Base-by-base conservation (phyloP, 495 filamentous ascomycete species). In the Aspergillus panamensis region DNA sequence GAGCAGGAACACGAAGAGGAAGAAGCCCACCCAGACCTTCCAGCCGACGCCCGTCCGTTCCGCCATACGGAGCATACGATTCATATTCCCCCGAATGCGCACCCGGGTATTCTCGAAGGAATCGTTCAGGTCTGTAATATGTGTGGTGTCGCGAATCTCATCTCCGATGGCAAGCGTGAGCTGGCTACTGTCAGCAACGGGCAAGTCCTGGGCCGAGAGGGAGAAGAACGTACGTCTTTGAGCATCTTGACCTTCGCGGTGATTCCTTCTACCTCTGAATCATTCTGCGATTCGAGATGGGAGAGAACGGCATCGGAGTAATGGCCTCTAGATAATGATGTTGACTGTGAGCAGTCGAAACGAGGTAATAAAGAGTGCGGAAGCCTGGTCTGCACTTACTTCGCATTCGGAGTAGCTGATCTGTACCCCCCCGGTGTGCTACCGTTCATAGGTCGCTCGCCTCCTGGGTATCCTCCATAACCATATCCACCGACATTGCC, bases 211-310 rank as follows among this genome's bases (percentile, higher is more conserved):
- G 25, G 25, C 25, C 5, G 25, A 25, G 4, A 45, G 17, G 16
- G 42, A 10, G n/a, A 4, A 39, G 10, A 53, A 82, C 87, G 66
- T 69, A 96, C 92, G 79, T 95, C 86, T 72, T 97, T 98, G 63
- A 98, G 68, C 81, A 91, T 82, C 78, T 80, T 86, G 55, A 98
- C 95, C 71, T 96, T 98, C 47, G 88, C 90, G 51, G 85, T 80
- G 63, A 97, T 91, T 32, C 92, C 91, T 61, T 93, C 90, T 16
- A 97, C 85, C 64, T 96, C 88, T 53, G 83, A 75, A 63, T 97
- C 95, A 67, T 97, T 98, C 72, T 97, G 95, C 61, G 87, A 91
- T 72, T 98, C 95, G 20, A 98, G 83, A 69, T 94, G 91, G 66
- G 89, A 91, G 20, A 97, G 84, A 52, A 97, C 91, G 40, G 91